Percentiles rank a stretch among this genome's conserved stretches.
These are phyloP conservation scores for Coniochaeta pulveracea DNA, from an alignment of 2,329 filamentous ascomycete species.

Conservation along the genomic window DNA sequence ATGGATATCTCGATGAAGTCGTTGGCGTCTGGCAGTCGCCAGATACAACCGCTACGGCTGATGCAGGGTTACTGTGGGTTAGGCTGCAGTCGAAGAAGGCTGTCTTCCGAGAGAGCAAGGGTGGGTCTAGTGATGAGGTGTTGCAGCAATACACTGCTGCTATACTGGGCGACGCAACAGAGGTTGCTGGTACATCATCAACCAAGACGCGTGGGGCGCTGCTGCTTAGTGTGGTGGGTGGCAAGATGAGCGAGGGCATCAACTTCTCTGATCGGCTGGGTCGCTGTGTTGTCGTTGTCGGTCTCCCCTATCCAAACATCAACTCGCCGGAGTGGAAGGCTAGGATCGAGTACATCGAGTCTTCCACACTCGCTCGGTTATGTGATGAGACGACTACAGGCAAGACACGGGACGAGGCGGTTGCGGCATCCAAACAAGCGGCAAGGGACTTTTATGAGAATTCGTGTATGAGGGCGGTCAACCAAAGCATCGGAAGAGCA, in stretches of 20 bases:
- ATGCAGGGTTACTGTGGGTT: conserved; percentile 41
- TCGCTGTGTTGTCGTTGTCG: conserved; percentile 82
- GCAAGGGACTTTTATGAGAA: conserved; percentile 85
- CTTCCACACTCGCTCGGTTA: conserved; percentile 33
- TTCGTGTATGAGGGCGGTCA: conserved; percentile 90
- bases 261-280: conserved; percentile 92
- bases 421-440: conserved; percentile 35
- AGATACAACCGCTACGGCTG: conserved; percentile 15
- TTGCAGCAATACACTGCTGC: conserved; percentile 62
- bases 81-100: conserved; percentile 46
- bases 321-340: conserved; percentile 87
- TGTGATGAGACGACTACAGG: conserved; percentile 6
- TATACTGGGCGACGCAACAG: conserved; percentile 38
- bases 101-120: conserved; percentile 48
- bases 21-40: conserved; percentile 45
- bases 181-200: conserved; percentile 4
- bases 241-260: conserved; percentile 93
- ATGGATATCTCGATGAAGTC: conserved; percentile 76
- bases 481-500: conserved; percentile 88
- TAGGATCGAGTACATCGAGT: conserved; percentile 76
- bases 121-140: conserved; percentile 52
- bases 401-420: conserved; percentile 18
- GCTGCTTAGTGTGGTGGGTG: conserved; percentile 82
- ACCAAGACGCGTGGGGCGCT: conserved; percentile 49
- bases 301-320: conserved; percentile 85